Base-by-base conservation (phyloP, 2,329 filamentous ascomycete species). In the Diaporthe sp. region DNA sequence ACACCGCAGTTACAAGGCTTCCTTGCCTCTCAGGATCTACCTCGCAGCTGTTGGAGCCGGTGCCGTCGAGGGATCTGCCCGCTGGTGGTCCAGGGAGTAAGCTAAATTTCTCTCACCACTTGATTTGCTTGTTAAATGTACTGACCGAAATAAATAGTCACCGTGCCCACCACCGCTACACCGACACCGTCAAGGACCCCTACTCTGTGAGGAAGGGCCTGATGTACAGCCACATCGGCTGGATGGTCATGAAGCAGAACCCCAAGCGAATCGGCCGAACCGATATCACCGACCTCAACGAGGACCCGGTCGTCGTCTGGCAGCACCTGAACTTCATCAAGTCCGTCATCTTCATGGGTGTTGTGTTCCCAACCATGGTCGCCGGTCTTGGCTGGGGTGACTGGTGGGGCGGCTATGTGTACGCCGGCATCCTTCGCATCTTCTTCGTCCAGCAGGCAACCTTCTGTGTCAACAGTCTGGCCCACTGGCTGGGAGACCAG, bases 181-280 rank as follows among this genome's bases (percentile, higher is more conserved):
- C 95, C 86, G 95, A 97, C 82, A 97, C 94, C 81, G 94, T 96
- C 50, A 97, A 97, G 88, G 94, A 97, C 79, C 95, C 94, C 66
- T 97, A 97, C 88, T 96, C 94, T 32, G 94, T 97, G 79, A 92
- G 94, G 86, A 97, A 97, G 88, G 94, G 94, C 78, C 89, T 97
- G 66, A 85, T 95, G 78, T 96, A 96, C 89, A 95, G 91, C 70
- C 93, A 95, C 86, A 87, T 97, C 73, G 94, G 94, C 80, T 97
- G 94, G 94, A 97, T 97, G 94, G 85, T 97, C 81, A 92, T 97
- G 89, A 96, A 96, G 89, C 94, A 97, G 87, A 96, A 97, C 87
- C 94, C 94, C 77, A 96, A 96, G 89, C 90, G 93, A 76, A 94
- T 95, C 80, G 95, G 95, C 80, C 94, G 94, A 76, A 96, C 94